phyloP scores from a whole-genome alignment of 495 filamentous ascomycete species.

The Wilcoxina mikolae region DNA sequence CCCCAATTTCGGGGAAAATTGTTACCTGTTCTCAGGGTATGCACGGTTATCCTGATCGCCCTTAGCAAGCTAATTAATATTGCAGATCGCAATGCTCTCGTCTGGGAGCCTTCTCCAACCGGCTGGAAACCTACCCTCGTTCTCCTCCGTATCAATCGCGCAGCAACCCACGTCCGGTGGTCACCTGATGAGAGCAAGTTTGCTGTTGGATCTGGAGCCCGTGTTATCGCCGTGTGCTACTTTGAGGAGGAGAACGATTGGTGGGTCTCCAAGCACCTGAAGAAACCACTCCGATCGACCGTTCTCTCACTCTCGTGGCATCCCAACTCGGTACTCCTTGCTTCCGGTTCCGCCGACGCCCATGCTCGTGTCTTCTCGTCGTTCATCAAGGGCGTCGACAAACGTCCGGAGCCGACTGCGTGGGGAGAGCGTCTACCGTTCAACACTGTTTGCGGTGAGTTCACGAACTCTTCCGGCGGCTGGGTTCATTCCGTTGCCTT shows the following conservation, averaged over 20 bases:
- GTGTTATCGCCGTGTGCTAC: constrained; percentile 94
- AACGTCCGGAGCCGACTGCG: constrained; percentile 67
- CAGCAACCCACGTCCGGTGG: constrained; percentile 94
- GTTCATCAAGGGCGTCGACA: constrained; percentile 90
- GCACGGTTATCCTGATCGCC: constrained; percentile 6
- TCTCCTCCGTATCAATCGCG: constrained; percentile 89
- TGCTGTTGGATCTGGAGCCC: constrained; percentile 87
- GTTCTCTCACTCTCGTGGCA: constrained; percentile 92
- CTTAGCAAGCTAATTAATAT: not conserved
- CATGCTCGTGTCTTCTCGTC: constrained; percentile 89
- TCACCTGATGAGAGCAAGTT: constrained; percentile 94
- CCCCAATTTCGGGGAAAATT: constrained; percentile 73
- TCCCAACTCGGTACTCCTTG: constrained; percentile 87
- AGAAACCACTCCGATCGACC: constrained; percentile 94
- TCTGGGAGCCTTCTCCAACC: constrained; percentile 80
- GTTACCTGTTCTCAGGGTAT: constrained; percentile 93
- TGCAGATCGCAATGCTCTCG: constrained; percentile 91
- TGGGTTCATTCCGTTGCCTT: constrained; percentile 90
- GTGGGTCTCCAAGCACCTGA: constrained; percentile 98
- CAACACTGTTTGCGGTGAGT: constrained; percentile 96
- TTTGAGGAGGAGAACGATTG: constrained; percentile 98
- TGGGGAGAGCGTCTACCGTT: constrained; percentile 95
- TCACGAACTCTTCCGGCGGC: constrained; percentile 81
- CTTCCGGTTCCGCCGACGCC: constrained; percentile 90
- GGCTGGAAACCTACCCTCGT: constrained; percentile 97